Evolutionary conservation across 805 yeast species (phyloP), one percentile per base, ranked within the genome.

Genomic region (Wickerhamiella hasegawae): DNA sequence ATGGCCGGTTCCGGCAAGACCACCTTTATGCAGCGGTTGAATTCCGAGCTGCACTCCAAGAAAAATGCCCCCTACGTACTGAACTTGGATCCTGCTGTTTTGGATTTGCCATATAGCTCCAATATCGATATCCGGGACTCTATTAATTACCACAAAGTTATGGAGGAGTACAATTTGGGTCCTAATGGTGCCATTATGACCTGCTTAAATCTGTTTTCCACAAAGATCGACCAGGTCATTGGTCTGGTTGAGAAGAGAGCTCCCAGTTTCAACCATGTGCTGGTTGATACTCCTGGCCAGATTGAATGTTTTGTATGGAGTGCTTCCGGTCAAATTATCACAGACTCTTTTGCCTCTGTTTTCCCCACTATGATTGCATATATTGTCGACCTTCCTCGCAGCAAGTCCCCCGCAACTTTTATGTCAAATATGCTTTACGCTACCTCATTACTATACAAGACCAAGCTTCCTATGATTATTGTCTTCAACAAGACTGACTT

Each of bases 181-280:
- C 99, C 99, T 11, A 90, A 90, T 53, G 99, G 99, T 38, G 97
- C 97, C 2, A 90, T 90, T 52, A 94, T 92, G 44, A 90, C 98
- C 0, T 82, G 94, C 16, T 64, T 90, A 41, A 90, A 90, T 53
- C 62, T 90, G 34, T 90, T 90, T 52, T 65, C 95, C 33, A 90
- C 99, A 11, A 90, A 90, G 58, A 83, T 90, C 39, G 99, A 90
- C 55, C 98, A 90, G 59, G 96, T 90, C 4, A 74, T 90, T 33
- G 68, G 70, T 26, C 62, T 90, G 26, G 79, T 87, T 16, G 94
- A 84, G 49, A 83, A 84, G 51, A 71, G 87, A 45, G 60, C 74
- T 1, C 46, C 43, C 14, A 55, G 60, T 36, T 65, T 65, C 44
- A 57, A 71, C 16, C 77, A 84, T 54, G 80, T 85, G 44, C 76